These are phyloP conservation scores for Volutella citrinella DNA, from an alignment of 2,329 filamentous ascomycete genomes.

Conservation along the genomic window DNA sequence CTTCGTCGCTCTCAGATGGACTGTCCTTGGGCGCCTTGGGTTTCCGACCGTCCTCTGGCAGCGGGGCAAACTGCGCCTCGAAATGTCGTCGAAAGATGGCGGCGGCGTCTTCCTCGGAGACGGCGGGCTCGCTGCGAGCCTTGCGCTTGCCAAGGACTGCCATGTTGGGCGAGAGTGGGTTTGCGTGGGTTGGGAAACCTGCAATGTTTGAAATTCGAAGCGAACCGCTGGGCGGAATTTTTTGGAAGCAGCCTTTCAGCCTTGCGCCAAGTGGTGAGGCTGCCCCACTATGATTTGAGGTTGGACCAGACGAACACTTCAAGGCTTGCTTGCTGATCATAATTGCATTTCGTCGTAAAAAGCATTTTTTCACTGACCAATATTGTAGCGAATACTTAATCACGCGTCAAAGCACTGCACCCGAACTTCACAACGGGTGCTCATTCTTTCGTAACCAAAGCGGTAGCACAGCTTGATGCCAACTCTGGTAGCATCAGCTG, in stretches of 20 bases:
- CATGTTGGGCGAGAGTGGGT: constrained; percentile 29
- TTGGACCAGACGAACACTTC: no score
- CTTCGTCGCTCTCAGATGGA: constrained; percentile 24
- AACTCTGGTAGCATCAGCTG: no score
- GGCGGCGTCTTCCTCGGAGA: constrained; percentile 55
- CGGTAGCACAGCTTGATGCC: no score
- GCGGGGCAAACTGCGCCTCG: constrained; percentile 80
- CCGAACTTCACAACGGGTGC: no score
- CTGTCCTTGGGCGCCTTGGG: constrained; percentile 21
- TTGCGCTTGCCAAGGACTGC: constrained; percentile 50
- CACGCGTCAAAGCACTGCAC: no score
- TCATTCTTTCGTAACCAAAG: no score
- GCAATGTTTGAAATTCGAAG: no score
- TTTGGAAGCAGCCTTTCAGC: constrained; percentile 20
- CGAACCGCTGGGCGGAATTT: constrained; percentile 15
- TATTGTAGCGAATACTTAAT: no score
- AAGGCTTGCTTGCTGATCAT: no score
- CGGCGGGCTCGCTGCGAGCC: constrained; percentile 23
- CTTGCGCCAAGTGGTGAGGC: constrained; percentile 21
- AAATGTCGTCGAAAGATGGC: constrained; percentile 82
- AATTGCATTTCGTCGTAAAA: no score
- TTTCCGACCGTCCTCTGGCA: constrained; percentile 44
- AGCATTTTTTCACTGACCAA: no score
- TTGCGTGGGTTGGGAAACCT: constrained; percentile 3
- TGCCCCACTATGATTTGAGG: constrained; percentile 27